Evolutionary conservation across 1,139 yeast species (phyloP).

Genomic region (Yamadazyma jaroonii): DNA sequence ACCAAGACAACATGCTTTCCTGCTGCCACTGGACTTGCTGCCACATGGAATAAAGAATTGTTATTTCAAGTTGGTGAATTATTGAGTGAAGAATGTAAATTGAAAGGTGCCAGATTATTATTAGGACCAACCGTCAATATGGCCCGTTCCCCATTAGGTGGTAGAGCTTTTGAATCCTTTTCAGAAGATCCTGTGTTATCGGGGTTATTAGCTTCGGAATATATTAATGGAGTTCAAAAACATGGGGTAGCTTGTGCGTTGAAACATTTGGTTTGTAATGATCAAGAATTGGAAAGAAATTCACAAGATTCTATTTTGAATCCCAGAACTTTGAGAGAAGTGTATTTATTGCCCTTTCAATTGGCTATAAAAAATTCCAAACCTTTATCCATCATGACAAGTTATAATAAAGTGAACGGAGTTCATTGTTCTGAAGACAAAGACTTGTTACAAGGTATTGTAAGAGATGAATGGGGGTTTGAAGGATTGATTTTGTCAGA

Average conservation of each 20-base stretch:
- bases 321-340: conserved; percentile 55
- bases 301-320: conserved; percentile 44
- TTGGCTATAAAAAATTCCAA: conserved; percentile 45
- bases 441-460: conserved; percentile 35
- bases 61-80: conserved; percentile 23
- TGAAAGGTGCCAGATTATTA: conserved; percentile 25
- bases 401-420: conserved; percentile 57
- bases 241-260: conserved; percentile 47
- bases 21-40: conserved; percentile 35
- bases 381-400: conserved; percentile 43
- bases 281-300: conserved; percentile 52
- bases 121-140: conserved; percentile 30
- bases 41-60: conserved; percentile 29
- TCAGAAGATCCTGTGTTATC: conserved; percentile 28
- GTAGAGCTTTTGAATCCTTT: conserved; percentile 28
- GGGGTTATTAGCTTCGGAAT: conserved; percentile 21
- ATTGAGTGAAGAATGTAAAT: conserved; percentile 26
- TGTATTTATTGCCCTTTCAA: conserved; percentile 59
- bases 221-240: conserved; percentile 25
- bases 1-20: conserved; percentile 29
- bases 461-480: conserved; percentile 30
- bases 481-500: conserved; percentile 55
- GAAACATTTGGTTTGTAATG: conserved; percentile 58
- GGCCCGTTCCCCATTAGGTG: conserved; percentile 27
- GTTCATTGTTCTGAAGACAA: conserved; percentile 47